Evolutionary conservation across 306 rosid species (phyloP).

Genomic region (Quercus agrifolia): DNA sequence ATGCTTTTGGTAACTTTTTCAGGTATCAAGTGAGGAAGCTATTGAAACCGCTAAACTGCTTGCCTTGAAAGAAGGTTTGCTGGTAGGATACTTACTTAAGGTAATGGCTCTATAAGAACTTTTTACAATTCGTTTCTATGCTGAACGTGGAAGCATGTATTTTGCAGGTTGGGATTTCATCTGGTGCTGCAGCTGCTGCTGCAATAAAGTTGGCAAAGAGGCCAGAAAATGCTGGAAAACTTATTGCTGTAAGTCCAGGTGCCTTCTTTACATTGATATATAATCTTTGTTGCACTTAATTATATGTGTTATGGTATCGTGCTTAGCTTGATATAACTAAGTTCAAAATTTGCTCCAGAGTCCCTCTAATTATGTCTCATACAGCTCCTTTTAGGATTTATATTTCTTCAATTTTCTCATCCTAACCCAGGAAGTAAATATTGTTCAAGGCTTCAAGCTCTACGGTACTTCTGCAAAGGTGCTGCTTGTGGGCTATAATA

Average conservation of each 20-base stretch:
- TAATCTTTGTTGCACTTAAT: background rate
- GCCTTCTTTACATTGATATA: constrained; percentile 3
- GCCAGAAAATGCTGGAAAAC: constrained; percentile 77
- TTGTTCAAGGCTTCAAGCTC: background rate
- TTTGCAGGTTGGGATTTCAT: constrained; percentile 77
- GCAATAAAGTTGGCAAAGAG: constrained; percentile 68
- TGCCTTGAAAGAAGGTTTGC: constrained; percentile 78
- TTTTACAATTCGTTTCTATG: background rate
- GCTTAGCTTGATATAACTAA: background rate
- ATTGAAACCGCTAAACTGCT: constrained; percentile 65
- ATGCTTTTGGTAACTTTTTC: constrained; percentile 16
- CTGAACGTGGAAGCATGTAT: background rate
- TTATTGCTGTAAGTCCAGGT: constrained; percentile 53
- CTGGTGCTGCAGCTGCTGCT: constrained; percentile 88
- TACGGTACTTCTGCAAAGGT: no score
- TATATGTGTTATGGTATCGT: background rate
- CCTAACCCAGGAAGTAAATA: background rate
- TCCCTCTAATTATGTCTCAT: background rate
- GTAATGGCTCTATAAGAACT: background rate
- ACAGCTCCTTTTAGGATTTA: background rate
- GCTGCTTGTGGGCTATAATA: no score
- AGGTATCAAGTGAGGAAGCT: constrained; percentile 70
- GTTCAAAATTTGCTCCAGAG: background rate
- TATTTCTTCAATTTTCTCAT: background rate
- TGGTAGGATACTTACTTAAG: constrained; percentile 36